Evolutionary conservation across 257 asterid species (phyloP).

Genomic region (Solanum pennellii): DNA sequence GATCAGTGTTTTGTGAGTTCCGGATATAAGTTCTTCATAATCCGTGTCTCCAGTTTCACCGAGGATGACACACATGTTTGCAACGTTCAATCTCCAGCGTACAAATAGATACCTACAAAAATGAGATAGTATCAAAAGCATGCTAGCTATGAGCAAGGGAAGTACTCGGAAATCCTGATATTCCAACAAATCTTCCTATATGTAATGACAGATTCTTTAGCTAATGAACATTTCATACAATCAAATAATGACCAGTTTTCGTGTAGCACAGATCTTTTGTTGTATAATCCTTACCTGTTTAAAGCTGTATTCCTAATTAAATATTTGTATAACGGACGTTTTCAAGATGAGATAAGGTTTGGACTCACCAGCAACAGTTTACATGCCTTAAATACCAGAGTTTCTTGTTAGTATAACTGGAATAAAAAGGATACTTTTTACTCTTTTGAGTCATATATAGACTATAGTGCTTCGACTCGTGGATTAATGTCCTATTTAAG

Average conservation of each 20-base stretch:
- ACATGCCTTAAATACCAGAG: neutral
- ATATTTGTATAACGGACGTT: neutral
- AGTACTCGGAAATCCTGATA: neutral
- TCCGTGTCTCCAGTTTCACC: conserved; percentile 92
- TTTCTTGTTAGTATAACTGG: neutral
- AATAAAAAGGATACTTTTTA: neutral
- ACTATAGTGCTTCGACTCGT: neutral
- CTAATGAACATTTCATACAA: neutral
- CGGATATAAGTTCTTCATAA: conserved; percentile 65
- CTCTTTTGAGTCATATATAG: neutral
- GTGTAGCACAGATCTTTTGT: neutral
- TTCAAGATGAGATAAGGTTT: neutral
- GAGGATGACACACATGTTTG: conserved; percentile 67
- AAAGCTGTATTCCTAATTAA: neutral
- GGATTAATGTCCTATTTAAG: neutral
- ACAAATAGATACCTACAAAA: conserved; percentile 62
- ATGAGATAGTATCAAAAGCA: neutral
- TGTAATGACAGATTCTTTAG: neutral
- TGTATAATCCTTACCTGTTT: neutral
- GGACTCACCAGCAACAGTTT: neutral
- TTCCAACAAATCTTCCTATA: neutral
- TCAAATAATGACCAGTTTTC: neutral
- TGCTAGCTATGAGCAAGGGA: neutral
- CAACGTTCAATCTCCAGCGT: conserved; percentile 71
- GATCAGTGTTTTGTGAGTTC: conserved; percentile 66